These are phyloP conservation scores for Zygosaccharomyces sapae DNA, from an alignment of 1,139 yeast genomes.

Conservation along the genomic window DNA sequence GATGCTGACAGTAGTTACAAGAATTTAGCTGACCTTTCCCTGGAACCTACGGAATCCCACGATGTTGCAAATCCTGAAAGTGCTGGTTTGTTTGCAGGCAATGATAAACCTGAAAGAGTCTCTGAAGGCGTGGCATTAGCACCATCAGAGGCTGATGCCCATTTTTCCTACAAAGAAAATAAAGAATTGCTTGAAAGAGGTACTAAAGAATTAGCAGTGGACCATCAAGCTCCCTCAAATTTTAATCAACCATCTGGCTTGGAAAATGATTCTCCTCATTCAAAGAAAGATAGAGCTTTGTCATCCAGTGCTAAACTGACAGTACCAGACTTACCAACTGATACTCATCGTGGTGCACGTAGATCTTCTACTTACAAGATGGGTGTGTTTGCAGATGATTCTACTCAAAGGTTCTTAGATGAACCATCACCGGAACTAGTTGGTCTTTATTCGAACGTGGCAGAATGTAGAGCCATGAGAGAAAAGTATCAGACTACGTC, in stretches of 20 bases:
- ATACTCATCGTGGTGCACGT: background rate
- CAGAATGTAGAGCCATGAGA: constrained; percentile 68
- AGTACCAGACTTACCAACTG: constrained; percentile 31
- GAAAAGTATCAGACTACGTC: constrained; percentile 71
- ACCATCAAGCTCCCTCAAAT: constrained; percentile 10
- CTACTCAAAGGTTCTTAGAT: constrained; percentile 58
- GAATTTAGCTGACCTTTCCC: constrained; percentile 23
- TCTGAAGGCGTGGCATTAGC: constrained; percentile 12
- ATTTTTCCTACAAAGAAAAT: constrained; percentile 35
- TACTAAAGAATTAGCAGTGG: constrained; percentile 32
- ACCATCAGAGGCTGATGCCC: constrained; percentile 19
- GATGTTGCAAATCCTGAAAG: constrained; percentile 17
- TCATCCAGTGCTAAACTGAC: constrained; percentile 29
- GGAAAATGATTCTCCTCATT: background rate
- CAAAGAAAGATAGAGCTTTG: constrained; percentile 21
- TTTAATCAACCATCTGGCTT: background rate
- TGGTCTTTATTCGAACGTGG: constrained; percentile 65
- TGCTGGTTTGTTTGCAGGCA: constrained; percentile 17
- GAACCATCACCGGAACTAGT: constrained; percentile 66
- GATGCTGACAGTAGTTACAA: constrained; percentile 17
- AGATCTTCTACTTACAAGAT: constrained; percentile 38
- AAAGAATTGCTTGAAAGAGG: constrained; percentile 33
- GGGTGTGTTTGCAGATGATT: constrained; percentile 59
- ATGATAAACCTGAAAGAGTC: constrained; percentile 13
- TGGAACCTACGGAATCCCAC: constrained; percentile 27